Percentiles rank a stretch among this genome's conserved stretches.
Evolutionary conservation across 1,284 basidiomycete genomes (phyloP).

Genomic region (Sphaerobolus stellatus): DNA sequence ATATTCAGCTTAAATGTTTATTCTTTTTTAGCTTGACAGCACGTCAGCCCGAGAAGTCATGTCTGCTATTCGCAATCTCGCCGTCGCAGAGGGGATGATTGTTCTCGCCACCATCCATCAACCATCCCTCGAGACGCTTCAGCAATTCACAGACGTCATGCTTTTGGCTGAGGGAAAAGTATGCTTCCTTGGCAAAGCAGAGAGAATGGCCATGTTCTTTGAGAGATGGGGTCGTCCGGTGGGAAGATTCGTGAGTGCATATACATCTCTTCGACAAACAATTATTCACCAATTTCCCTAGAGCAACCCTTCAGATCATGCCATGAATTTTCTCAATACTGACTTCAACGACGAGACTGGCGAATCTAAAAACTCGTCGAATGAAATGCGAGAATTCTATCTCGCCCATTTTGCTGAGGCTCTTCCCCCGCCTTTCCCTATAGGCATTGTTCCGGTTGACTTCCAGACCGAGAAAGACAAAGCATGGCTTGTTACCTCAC

Average conservation of each 20-base stretch:
- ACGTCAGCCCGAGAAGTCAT: constrained; percentile 57
- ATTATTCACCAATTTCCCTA: not conserved
- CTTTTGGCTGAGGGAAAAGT: constrained; percentile 53
- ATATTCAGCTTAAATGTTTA: not conserved
- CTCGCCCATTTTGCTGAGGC: not conserved
- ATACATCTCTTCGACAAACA: not conserved
- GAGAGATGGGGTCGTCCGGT: constrained; percentile 33
- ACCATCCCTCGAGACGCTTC: constrained; percentile 55
- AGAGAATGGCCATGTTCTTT: not conserved
- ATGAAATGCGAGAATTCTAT: constrained; percentile 1
- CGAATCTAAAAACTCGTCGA: constrained; percentile 21
- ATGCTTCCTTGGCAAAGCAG: constrained; percentile 40
- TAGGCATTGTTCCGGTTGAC: not conserved
- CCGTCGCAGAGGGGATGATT: constrained; percentile 43
- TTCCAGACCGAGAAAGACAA: not conserved
- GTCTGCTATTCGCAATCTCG: constrained; percentile 41
- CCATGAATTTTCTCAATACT: constrained; percentile 44
- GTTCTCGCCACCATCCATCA: constrained; percentile 68
- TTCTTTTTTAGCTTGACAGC: constrained; percentile 47
- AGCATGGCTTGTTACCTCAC: not conserved
- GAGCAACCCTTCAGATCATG: constrained; percentile 50
- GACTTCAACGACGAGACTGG: constrained; percentile 23
- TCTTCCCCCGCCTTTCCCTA: not conserved
- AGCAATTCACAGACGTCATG: constrained; percentile 57
- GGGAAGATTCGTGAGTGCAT: constrained; percentile 20